Percentiles rank a stretch among this genome's conserved stretches.
These are phyloP conservation scores for Haberlea rhodopensis DNA, from an alignment of 257 asterid species.

Conservation along the genomic window DNA sequence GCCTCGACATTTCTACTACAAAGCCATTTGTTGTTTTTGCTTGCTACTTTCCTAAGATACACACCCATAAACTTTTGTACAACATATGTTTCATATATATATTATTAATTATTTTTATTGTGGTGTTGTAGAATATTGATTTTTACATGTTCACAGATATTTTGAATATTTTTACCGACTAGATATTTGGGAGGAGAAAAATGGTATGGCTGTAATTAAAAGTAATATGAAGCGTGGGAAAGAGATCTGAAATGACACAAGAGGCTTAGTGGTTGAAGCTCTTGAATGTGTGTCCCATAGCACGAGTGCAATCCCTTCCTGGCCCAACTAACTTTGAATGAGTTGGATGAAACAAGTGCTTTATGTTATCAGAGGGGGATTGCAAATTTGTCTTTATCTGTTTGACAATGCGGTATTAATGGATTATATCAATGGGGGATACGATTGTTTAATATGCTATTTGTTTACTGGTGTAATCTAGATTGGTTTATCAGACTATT, in stretches of 20 bases:
- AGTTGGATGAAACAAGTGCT: constrained; percentile 2
- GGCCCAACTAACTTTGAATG: neutral
- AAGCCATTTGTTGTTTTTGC: no score
- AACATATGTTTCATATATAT: neutral
- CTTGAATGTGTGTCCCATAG: neutral
- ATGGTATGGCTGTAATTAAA: neutral
- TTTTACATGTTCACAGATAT: neutral
- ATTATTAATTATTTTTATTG: neutral
- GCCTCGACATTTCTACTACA: no score
- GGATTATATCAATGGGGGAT: constrained; percentile 15
- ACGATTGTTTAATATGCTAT: constrained; percentile 1
- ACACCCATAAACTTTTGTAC: no score
- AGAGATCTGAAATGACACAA: neutral
- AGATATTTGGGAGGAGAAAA: constrained; percentile 8
- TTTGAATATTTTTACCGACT: neutral
- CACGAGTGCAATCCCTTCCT: neutral
- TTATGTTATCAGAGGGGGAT: constrained; percentile 3
- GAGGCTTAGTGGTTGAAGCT: constrained; percentile 4
- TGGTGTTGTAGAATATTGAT: neutral
- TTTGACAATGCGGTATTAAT: neutral
- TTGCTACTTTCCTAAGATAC: no score
- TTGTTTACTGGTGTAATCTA: neutral
- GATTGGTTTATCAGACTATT: neutral
- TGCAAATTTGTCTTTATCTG: neutral
- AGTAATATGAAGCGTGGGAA: neutral